Evolutionary conservation across 2,329 filamentous ascomycete species (phyloP).

Genomic region (Zalaria obscura): DNA sequence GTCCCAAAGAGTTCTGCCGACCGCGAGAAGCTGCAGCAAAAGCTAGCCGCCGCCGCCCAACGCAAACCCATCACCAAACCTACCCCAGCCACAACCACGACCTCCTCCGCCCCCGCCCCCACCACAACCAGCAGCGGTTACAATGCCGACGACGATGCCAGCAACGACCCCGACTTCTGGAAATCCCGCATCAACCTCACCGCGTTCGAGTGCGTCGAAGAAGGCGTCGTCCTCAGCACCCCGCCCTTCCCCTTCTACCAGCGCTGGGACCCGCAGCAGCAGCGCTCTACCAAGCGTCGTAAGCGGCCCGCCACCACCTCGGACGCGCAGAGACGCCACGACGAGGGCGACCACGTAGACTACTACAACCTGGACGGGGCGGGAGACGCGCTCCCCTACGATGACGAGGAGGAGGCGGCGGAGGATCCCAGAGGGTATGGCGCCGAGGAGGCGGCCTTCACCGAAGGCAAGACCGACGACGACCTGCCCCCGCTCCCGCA

Average conservation of each 20-base stretch:
- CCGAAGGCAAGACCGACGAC: slow-evolving; percentile 28
- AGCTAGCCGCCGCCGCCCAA: slow-evolving; percentile 22
- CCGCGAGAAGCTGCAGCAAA: slow-evolving; percentile 46
- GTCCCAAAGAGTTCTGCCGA: slow-evolving; percentile 55
- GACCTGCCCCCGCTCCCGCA: slow-evolving; percentile 51
- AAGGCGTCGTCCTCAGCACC: slow-evolving; percentile 51
- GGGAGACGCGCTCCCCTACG: slow-evolving; percentile 24
- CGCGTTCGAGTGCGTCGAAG: slow-evolving; percentile 73
- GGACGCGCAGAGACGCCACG: slow-evolving; percentile 29
- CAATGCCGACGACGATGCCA: slow-evolving; percentile 9
- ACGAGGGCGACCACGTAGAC: slow-evolving; percentile 20
- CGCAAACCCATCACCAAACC: slow-evolving; percentile 2
- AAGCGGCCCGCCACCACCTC: slow-evolving; percentile 21
- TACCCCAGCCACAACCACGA: slow-evolving; percentile 10
- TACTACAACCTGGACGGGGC: slow-evolving; percentile 18
- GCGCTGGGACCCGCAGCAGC: slow-evolving; percentile 65
- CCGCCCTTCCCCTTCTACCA: slow-evolving; percentile 86
- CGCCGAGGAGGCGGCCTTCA: slow-evolving; percentile 3
- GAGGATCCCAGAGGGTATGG: slow-evolving; percentile 6
- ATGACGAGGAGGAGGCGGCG: slow-evolving; percentile 22
- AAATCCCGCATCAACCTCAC: slow-evolving; percentile 56
- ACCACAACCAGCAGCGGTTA: slow-evolving; percentile 8
- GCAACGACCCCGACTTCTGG: slow-evolving; percentile 52
- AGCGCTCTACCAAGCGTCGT: slow-evolving; percentile 27
- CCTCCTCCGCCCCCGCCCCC: slow-evolving; percentile 14